Percentiles rank a stretch among this genome's conserved stretches.
Evolutionary conservation across 179 eudicot species (phyloP).

Genomic region (Camellia oleifera): DNA sequence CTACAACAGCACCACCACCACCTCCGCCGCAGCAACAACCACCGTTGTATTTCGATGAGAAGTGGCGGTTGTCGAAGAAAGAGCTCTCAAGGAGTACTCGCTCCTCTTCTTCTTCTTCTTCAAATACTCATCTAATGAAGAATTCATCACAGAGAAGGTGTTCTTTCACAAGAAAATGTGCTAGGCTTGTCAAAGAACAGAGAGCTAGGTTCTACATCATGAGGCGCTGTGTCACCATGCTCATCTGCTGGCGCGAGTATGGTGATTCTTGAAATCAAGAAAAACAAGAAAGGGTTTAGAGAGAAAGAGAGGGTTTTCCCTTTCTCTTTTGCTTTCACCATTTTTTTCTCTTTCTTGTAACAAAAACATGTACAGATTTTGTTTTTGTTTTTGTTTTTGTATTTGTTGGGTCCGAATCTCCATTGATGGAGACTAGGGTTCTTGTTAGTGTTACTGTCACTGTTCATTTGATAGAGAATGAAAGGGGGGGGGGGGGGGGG

Average conservation of each 20-base stretch:
- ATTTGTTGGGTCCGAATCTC: background rate
- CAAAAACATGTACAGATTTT: conserved; percentile 7
- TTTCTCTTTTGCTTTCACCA: background rate
- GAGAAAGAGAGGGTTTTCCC: background rate
- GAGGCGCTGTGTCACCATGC: conserved; percentile 81
- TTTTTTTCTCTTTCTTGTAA: conserved; percentile 21
- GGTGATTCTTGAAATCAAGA: conserved; percentile 46
- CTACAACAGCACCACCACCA: conserved; percentile 5
- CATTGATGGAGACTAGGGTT: conserved; percentile 3
- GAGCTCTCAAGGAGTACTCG: conserved; percentile 41
- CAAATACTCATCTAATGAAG: background rate
- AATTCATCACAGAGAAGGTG: conserved; percentile 55
- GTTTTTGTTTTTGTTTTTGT: background rate
- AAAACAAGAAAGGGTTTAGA: background rate
- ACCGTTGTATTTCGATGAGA: conserved; percentile 53
- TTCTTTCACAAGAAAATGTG: conserved; percentile 69
- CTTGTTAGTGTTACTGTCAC: conserved; percentile 5
- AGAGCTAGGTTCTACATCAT: conserved; percentile 87
- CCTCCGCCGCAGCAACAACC: background rate
- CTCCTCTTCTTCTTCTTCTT: conserved; percentile 24
- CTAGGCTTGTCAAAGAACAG: conserved; percentile 74
- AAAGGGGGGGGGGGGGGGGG: too few species aligned
- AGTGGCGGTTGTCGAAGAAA: conserved; percentile 66
- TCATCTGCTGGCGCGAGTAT: conserved; percentile 78
- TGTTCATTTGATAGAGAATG: conserved; percentile 4